phyloP scores from a whole-genome alignment of 176 grass and related monocot genomes.

The Musa acuminata region DNA sequence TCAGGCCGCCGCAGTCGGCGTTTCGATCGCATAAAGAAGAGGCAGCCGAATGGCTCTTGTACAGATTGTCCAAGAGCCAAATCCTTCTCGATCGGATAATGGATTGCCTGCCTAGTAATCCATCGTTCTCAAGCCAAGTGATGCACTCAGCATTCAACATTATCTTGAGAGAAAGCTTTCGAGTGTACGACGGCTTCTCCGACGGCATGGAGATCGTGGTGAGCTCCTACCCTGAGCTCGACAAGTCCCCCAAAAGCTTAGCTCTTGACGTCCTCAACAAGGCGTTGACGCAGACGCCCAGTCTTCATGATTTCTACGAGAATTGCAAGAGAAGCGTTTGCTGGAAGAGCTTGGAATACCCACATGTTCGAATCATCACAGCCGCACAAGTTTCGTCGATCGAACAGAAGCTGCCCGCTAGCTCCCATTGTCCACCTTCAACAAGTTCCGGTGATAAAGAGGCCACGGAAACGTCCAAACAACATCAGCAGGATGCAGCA shows the following conservation, averaged over 20 bases:
- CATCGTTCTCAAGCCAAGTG: conserved; percentile 17
- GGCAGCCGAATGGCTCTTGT: conserved; percentile 24
- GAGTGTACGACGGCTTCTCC: conserved; percentile 56
- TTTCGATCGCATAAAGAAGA: conserved; percentile 18
- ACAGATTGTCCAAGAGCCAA: conserved; percentile 64
- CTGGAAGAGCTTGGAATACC: conserved; percentile 58
- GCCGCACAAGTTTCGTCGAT: conserved; percentile 27
- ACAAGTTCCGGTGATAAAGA: conserved; percentile 1
- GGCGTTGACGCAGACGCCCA: conserved; percentile 51
- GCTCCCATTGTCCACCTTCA: not conserved
- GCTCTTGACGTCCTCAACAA: conserved; percentile 55
- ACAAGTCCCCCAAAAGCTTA: conserved; percentile 26
- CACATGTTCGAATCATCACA: conserved; percentile 64
- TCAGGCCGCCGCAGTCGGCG: not conserved
- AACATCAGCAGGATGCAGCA: not conserved
- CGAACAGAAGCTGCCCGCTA: conserved; percentile 16
- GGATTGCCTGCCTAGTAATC: conserved; percentile 49
- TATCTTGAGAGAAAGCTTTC: conserved; percentile 86
- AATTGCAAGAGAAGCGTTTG: conserved; percentile 55
- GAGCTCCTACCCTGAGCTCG: conserved; percentile 13
- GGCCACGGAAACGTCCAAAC: not conserved
- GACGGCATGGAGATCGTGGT: conserved; percentile 41
- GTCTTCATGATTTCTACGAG: conserved; percentile 77
- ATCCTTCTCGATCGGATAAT: conserved; percentile 65
- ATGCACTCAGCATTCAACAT: conserved; percentile 52